Conservation (phyloP, 768 basidiomycete genomes). For the Termitomyces sp. region DNA sequence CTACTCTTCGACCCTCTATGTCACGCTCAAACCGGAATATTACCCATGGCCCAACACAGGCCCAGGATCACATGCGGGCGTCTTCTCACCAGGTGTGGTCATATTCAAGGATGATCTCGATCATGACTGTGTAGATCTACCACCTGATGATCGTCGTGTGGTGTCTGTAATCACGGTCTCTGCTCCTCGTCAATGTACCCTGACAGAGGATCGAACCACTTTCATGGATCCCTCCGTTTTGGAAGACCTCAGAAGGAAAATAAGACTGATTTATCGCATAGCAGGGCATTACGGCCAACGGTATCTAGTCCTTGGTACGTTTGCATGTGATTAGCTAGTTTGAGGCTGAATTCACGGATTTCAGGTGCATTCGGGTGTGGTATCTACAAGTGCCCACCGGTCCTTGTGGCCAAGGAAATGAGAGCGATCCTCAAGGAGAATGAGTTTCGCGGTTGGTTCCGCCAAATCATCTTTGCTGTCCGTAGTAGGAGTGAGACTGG, state of each 20-base stretch:
- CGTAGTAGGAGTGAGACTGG: conserved; percentile 26
- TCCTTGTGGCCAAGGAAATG: conserved; percentile 36
- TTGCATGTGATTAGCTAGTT: not conserved
- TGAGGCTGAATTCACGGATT: not conserved
- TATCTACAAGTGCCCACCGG: conserved; percentile 34
- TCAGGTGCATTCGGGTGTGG: conserved; percentile 42
- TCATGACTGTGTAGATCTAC: conserved; percentile 31
- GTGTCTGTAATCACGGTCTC: conserved; percentile 44
- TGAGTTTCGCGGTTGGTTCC: conserved; percentile 40
- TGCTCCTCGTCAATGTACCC: conserved; percentile 26
- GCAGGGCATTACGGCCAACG: conserved; percentile 30
- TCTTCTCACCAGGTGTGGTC: conserved; percentile 40
- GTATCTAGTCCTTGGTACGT: conserved; percentile 32
- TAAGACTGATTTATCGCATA: conserved; percentile 37
- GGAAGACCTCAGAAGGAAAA: conserved; percentile 35
- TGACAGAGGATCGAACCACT: conserved; percentile 20
- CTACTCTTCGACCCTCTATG: conserved; percentile 41
- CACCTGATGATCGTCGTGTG: conserved; percentile 23
- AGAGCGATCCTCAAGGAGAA: conserved; percentile 30
- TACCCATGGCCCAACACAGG: conserved; percentile 46
- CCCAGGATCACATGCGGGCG: conserved; percentile 29
- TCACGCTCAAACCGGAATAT: conserved; percentile 30
- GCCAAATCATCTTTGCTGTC: conserved; percentile 34
- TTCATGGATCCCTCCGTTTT: conserved; percentile 21
- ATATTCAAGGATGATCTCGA: conserved; percentile 43